These are phyloP conservation scores for Monosporascus sp. DNA, from an alignment of 2,329 filamentous ascomycete species.

Conservation along the genomic window DNA sequence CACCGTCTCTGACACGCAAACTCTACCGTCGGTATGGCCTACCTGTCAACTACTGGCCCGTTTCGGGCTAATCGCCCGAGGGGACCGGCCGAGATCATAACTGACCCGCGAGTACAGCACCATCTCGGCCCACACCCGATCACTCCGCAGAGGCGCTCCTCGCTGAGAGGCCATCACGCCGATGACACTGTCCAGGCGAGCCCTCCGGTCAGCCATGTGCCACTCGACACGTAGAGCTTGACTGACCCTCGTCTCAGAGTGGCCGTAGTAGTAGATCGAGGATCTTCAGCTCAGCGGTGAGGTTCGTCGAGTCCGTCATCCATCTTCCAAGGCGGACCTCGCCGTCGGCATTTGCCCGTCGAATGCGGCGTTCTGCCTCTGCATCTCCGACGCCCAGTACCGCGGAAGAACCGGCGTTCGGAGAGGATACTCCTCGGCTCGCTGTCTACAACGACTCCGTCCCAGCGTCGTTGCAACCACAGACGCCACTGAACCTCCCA, in stretches of 20 bases:
- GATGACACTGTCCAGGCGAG: conserved; percentile 6
- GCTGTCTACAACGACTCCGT: conserved; percentile 43
- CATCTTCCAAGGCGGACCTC: conserved; percentile 13
- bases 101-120: not conserved
- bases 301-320: conserved; percentile 21
- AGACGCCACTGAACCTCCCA: conserved; percentile 45
- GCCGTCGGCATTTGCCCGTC: conserved; percentile 10
- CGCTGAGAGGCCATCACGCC: conserved; percentile 7
- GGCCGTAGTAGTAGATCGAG: conserved; percentile 16
- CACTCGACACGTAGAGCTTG: not conserved
- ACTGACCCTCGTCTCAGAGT: not conserved
- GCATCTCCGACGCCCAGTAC: conserved; percentile 9
- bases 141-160: conserved; percentile 21
- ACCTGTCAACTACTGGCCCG: conserved; percentile 7
- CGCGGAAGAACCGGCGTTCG: conserved; percentile 9
- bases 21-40: conserved; percentile 21
- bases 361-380: conserved; percentile 3
- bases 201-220: conserved; percentile 8
- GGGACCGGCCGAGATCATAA: no score
- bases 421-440: conserved; percentile 20
- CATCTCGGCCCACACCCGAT: conserved; percentile 7
- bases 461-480: conserved; percentile 40
- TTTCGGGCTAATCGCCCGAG: not conserved
- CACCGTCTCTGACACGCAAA: conserved; percentile 21
- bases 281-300: conserved; percentile 21